Base-by-base conservation (phyloP, 352 stramenopile genomes). In the Pythium volutum region DNA sequence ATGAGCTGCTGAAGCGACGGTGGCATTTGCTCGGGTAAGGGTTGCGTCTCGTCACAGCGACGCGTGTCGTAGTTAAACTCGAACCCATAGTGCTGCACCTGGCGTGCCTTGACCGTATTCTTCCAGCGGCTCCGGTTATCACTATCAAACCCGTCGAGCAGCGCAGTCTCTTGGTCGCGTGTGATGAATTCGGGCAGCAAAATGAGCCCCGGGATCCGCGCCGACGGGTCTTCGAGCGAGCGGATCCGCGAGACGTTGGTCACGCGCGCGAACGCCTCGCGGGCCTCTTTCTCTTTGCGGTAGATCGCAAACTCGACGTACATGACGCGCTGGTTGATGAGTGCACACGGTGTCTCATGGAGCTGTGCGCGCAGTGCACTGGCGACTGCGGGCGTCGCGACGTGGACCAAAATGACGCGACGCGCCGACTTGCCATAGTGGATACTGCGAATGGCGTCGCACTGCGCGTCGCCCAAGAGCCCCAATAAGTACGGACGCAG, bases 61-160 rank as follows among this genome's bases (percentile, higher is more conserved):
- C 83, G 76, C 33, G 84, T 93, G 31, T 90, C 80, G 66, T 96
- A 96, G 66, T 90, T 88, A 62, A 96, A 96, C 63, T 83, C 82
- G 62, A 82, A 94, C 22, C 88, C 85, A 69, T 88, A 96, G 67
- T 96, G 88, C 72, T 95, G 84, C 59, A 96, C 88, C 53, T 94
- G 85, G 33, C 88, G 83, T 25, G 83, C 81, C 61, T 84, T 81
- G 26, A 95, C 81, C 2, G 81, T 91, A 39, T 81, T 77, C n/a
- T 75, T 69, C 86, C 86, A 95, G 27, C 73, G 71, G 0, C 33
- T 56, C 5, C 76, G 69, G 26, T 80, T 71, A 16, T 87, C 70
- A 34, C 71, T 62, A 47, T 93, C 86, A 49, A 95, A 80, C 45
- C 84, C 73, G 3, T 66, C 62, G 8, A 95, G 27, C 55, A 90